Base-by-base conservation (phyloP, 148 eudicot genomes). In the Fagopyrum tataricum region DNA sequence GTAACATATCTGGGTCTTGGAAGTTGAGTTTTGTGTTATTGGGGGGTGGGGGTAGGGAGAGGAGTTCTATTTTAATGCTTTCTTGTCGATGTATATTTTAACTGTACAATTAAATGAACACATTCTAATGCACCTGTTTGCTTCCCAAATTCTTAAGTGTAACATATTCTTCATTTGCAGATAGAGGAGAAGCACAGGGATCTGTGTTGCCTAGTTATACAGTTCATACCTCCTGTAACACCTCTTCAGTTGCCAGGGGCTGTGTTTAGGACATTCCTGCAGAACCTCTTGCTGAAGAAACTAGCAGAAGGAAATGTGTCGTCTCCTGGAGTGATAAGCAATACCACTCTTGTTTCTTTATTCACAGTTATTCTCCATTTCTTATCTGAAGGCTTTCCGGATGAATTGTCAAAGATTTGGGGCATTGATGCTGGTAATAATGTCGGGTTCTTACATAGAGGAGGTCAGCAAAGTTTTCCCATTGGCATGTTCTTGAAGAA, bases 111-210 rank as follows among this genome's bases (percentile, higher is more conserved):
- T 13, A 11, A 61, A 61, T 11, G 67, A 5, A 64, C 8, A 64
- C 37, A 31, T 43, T 62, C 12, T 31, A 26, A 6, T 9, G 68
- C 68, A 62, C 14, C 4, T 31, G 44, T 64, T 37, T 14, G 69
- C 18, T n/a, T 7, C n/a, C 15, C 31, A 66, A 66, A 42, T 47
- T 64, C 24, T 44, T 18, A 48, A 61, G 53, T 41, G n/a, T 11
- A 9, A 43, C 7, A 24, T 64, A 20, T 15, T 51, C 0, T 26
- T 18, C 46, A 37, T 79, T 81, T 76, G 76, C 96, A 94, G 98
- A 91, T 94, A 67, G 98, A 94, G 78, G 97, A 91, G 88, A 94
- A 88, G 87, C 98, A 94, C 61, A 83, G 92, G 81, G 97, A 94
- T 67, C 90, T 94, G 15, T 94, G 98, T 67, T 81, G 87, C 78